Evolutionary conservation across 177 flowering plant species (phyloP), one percentile per base, ranked within the genome.

Genomic region (Vitis hybrid): DNA sequence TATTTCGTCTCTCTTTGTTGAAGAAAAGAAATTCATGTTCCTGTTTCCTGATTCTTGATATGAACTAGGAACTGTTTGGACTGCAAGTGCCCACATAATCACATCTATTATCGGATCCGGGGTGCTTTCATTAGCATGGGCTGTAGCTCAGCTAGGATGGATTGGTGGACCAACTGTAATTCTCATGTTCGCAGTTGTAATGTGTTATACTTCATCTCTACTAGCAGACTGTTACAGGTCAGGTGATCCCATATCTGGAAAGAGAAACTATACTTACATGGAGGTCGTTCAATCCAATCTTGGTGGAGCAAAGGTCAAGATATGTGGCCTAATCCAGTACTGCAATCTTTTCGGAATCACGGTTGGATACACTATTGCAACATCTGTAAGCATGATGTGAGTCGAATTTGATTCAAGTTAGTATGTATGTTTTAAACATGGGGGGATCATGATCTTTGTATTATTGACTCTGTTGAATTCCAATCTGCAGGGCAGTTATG

Each of bases 261-360:
- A 66, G 56, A 66, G 69, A 49, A 66, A 66, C 60, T 66, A 66
- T 17, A 66, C 60, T 7, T 66, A 66, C 69, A 66, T 66, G 69
- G 60, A 66, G 21, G 60, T 58, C 12, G 59, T 66, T 56, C 69
- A 58, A 17, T 66, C 69, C 49, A 66, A 66, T 14, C 54, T 66
- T 26, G 69, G 69, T 66, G 45, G 45, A 6, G 45, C 45, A 39
- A 39, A 6, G 8, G 45, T 39, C 45, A 39, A 39, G 45, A 39
- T 39, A 39, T 39, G 45, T 39, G 45, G 45, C 45, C 0, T 39
- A 39, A 39, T 39, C 8, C 45, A 39, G 45, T 39, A 39, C 45
- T 39, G 45, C 45, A 39, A 39, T 39, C 45, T 39, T 39, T 39
- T 39, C 1, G 45, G 45, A 39, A 39, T 39, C 8, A 39, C 45